These are phyloP conservation scores for Themeda triandra DNA, from an alignment of 176 grass and related monocot genomes.

Conservation along the genomic window DNA sequence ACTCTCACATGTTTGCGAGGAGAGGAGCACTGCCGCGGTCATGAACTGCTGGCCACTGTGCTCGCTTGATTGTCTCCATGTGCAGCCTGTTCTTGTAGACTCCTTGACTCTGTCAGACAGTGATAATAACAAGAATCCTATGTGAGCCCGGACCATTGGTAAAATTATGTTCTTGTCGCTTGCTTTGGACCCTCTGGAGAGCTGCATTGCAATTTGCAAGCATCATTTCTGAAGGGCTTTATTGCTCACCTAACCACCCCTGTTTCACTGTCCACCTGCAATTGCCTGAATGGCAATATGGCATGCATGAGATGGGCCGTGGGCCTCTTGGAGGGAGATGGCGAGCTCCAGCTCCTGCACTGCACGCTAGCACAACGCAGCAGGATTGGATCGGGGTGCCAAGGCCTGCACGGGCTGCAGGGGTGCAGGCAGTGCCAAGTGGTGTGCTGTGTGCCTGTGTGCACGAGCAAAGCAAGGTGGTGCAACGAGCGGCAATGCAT, in stretches of 20 bases:
- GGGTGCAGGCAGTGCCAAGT: neutral
- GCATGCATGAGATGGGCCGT: neutral
- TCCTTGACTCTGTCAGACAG: neutral
- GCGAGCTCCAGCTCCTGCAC: too few species aligned
- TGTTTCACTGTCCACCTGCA: neutral
- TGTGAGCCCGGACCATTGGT: neutral
- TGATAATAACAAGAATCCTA: neutral
- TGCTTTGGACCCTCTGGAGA: neutral
- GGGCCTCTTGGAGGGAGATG: constrained; percentile 5
- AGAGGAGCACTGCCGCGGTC: neutral
- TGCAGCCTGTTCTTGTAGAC: neutral
- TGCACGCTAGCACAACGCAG: neutral
- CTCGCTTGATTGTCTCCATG: neutral
- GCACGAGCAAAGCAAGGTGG: too few species aligned
- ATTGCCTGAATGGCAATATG: neutral
- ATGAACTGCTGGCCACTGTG: neutral
- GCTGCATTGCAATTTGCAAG: neutral
- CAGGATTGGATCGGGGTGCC: too few species aligned
- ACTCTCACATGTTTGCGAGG: constrained; percentile 9
- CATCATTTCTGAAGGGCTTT: constrained; percentile 15
- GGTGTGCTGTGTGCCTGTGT: too few species aligned
- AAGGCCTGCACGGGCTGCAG: too few species aligned
- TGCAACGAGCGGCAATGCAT: too few species aligned
- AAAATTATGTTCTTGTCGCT: neutral
- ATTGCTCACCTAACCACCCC: constrained; percentile 16